Percentiles rank a stretch among this genome's conserved stretches.
Conservation (phyloP, 1,284 basidiomycete species). For the Marasmius sp. region DNA sequence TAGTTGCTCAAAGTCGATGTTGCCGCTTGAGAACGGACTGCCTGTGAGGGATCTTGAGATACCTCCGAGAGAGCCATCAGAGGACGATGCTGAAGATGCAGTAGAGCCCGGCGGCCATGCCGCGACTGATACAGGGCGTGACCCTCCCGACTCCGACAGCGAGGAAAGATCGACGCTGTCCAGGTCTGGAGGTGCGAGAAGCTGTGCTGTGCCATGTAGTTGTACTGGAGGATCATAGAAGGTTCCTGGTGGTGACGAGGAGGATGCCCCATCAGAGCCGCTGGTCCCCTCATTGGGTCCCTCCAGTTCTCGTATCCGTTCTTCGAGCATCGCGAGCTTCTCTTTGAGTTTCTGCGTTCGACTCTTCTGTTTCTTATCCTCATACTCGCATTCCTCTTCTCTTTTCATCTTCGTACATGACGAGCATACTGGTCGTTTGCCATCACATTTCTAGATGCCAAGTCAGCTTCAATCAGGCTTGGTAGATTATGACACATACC, state of each 20-base stretch:
- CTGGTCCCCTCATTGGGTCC: conserved; percentile 25
- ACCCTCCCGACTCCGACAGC: conserved; percentile 1
- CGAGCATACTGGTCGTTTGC: conserved; percentile 53
- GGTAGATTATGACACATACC: conserved; percentile 32
- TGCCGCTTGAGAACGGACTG: conserved; percentile 6
- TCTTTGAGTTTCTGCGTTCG: conserved; percentile 61
- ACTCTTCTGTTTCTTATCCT: conserved; percentile 61
- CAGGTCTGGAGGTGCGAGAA: conserved; percentile 2
- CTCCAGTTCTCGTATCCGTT: conserved; percentile 54
- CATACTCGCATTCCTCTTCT: conserved; percentile 54
- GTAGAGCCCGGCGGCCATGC: conserved; percentile 20
- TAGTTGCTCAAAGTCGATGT: conserved; percentile 10
- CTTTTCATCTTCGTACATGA: conserved; percentile 58
- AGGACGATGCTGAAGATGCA: conserved; percentile 14
- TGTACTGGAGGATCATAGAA: conserved; percentile 2
- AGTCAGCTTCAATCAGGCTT: conserved; percentile 5
- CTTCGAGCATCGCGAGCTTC: conserved; percentile 52
- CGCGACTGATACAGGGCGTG: conserved; percentile 7
- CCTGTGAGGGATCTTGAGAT: conserved; percentile 5
- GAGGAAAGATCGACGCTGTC: conserved; percentile 8
- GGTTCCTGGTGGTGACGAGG: conserved; percentile 6
- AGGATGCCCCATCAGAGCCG: conserved; percentile 7
- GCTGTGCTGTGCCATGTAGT: not conserved
- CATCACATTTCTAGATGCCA: conserved; percentile 56
- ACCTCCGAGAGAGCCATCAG: conserved; percentile 12